Percentiles rank a stretch among this genome's conserved stretches.
Evolutionary conservation across 164 flowering plant species (phyloP).

Genomic region (Warburgia ugandensis): DNA sequence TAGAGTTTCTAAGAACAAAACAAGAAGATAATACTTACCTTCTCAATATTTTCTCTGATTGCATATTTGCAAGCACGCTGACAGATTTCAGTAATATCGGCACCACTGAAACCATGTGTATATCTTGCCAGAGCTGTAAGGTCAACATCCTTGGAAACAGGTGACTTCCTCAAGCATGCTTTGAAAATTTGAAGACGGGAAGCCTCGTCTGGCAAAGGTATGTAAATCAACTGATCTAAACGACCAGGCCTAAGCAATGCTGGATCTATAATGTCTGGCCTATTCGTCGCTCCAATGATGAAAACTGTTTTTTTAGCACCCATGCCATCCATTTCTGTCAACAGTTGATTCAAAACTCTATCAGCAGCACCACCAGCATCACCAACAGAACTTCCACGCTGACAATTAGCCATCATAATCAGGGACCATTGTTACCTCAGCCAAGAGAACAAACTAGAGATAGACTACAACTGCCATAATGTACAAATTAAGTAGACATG

Average conservation of each 20-base stretch:
- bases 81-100: conserved; percentile 63
- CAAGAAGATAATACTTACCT: conserved; percentile 23
- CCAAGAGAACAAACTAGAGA: background rate
- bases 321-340: conserved; percentile 78
- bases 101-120: conserved; percentile 64
- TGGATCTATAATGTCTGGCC: conserved; percentile 66
- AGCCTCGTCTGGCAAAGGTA: conserved; percentile 61
- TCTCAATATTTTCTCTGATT: conserved; percentile 59
- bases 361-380: conserved; percentile 77
- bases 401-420: background rate
- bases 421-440: background rate
- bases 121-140: conserved; percentile 42
- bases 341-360: conserved; percentile 59
- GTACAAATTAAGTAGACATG: conserved; percentile 1
- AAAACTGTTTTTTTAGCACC: conserved; percentile 63
- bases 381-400: conserved; percentile 51
- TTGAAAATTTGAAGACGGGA: conserved; percentile 59
- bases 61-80: conserved; percentile 72
- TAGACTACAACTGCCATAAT: too few relatives aligned
- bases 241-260: conserved; percentile 69
- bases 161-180: conserved; percentile 55
- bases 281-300: conserved; percentile 63
- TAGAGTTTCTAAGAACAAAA: background rate
- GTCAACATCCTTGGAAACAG: conserved; percentile 46
- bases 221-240: conserved; percentile 57